Base-by-base conservation (phyloP, 2,329 filamentous ascomycete genomes). In the Diaporthe eres region DNA sequence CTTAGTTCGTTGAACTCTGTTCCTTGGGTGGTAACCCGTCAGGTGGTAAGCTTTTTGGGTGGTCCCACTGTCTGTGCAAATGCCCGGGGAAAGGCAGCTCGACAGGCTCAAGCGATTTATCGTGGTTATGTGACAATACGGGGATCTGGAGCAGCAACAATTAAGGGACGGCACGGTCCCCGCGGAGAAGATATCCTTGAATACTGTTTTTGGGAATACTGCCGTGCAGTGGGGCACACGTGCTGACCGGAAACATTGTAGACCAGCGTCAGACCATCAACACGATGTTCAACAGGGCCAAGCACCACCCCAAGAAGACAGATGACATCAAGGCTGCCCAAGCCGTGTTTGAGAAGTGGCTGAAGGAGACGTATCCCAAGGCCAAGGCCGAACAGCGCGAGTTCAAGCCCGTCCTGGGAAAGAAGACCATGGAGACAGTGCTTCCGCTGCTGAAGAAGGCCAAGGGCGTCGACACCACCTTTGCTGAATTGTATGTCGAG, bases 241-340 rank as follows among this genome's bases (percentile, higher is more conserved):
- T 15, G 65, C 65, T 70, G 49, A 70, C 49, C 47, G 42, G 22
- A 42, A 42, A 8, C 65, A 42, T 19, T n/a, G n/a, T 55, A 70
- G 65, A 77, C 63, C 75, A 77, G n/a, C 72, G 75, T 28, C 75
- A 77, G 49, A 75, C 70, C 53, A 77, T 77, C 57, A 77, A 75
- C 57, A 77, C 75, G 19, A 75, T 77, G 75, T 74, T 73, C 74
- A 77, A 75, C 57, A 70, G 75, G n/a, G 75, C 75, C 37, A 77
- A 77, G 70, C 75, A 77, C n/a, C 75, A 77, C 31, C 73, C 75
- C 3, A 72, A 77, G 28, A 77, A 77, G 74, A 77, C 75, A 8
- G 72, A 77, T 19, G 75, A 75, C 39, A 77, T 77, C n/a, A 71
- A 77, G 70, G 70, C 73, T 7, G 75, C 75, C 25, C 71, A 75